Evolutionary conservation across 192 early-diverging fungal species (phyloP).

Genomic region (Jimgerdemannia flammicorona): DNA sequence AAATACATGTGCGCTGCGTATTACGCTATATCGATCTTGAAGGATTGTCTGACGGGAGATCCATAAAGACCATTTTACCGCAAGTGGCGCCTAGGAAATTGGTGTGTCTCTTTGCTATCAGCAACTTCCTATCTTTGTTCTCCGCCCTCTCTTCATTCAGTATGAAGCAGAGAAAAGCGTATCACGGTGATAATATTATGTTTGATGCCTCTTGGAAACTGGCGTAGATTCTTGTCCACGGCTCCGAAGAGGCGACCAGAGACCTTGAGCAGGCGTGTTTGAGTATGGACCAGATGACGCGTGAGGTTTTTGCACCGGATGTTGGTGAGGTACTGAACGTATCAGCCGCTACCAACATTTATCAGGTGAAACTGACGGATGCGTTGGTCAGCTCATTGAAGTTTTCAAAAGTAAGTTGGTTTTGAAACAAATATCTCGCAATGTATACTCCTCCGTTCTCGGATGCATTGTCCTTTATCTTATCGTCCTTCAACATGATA

Average conservation of each 20-base stretch:
- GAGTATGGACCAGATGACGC: slow-evolving; percentile 65
- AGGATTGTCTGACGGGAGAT: slow-evolving; percentile 84
- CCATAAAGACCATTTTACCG: slow-evolving; percentile 81
- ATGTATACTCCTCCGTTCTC: background rate
- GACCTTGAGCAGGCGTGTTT: slow-evolving; percentile 61
- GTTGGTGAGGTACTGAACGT: slow-evolving; percentile 87
- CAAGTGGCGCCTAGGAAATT: slow-evolving; percentile 77
- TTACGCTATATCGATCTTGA: slow-evolving; percentile 89
- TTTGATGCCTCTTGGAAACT: background rate
- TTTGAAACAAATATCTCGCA: background rate
- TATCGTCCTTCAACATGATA: background rate
- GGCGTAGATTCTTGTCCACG: slow-evolving; percentile 79
- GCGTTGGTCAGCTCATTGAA: slow-evolving; percentile 75
- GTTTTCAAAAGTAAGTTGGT: slow-evolving; percentile 62
- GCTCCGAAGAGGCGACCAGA: slow-evolving; percentile 64
- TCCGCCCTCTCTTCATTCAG: background rate
- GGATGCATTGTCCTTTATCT: slow-evolving; percentile 8
- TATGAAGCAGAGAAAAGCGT: background rate
- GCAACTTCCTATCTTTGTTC: slow-evolving; percentile 8
- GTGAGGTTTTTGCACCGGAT: slow-evolving; percentile 79
- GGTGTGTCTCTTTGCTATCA: slow-evolving; percentile 35
- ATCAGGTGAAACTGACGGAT: slow-evolving; percentile 86
- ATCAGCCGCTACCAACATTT: slow-evolving; percentile 83
- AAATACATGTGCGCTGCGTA: slow-evolving; percentile 64
- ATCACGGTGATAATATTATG: background rate